Base-by-base conservation (phyloP, 805 yeast genomes). In the Barnettozyma vustinii region DNA sequence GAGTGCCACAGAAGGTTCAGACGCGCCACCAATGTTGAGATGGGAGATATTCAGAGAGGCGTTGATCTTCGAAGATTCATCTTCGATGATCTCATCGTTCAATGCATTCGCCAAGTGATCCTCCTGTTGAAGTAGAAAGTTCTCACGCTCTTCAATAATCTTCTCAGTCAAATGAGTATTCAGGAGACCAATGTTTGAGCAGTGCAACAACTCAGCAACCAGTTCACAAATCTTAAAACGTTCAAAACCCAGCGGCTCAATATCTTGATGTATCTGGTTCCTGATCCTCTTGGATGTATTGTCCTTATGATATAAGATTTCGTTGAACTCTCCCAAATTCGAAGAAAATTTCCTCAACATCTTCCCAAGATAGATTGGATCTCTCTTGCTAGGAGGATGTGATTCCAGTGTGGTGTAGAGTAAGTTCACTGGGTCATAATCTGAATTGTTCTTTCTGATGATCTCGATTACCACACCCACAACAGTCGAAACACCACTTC, bases 401-500 rank as follows among this genome's bases (percentile, higher is more conserved):
- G 85, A 78, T 46, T 87, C 91, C 46, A 86, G 62, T 1, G 90
- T 80, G 36, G 87, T 80, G 61, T 81, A 81, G 44, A 86, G 66
- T 35, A 94, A 84, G 56, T 94, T 88, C 37, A 87, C 82, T 33
- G 81, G 75, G 65, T 94, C 99, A 67, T 92, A 94, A 66, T 94
- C 99, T 0, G 97, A 88, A 63, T 94, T 94, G 63, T 94, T 94
- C 62, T 94, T 94, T 58, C 99, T 77, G 51, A 94, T 94, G 40
- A 94, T 76, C 65, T 94, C 99, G 54, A 94, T 92, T 13, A 94
- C 81, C 19, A 94, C 87, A 5, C 97, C 91, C 10, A 94, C 97
- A 45, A 95, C 91, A 50, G 89, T 88, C 36, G 91, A 84, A 46
- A 94, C 72, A 0, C 97, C 96, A 46, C 84, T 80, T 21, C 96